Conservation (phyloP, 1,284 basidiomycete species). For the Pseudozyma sp. region DNA sequence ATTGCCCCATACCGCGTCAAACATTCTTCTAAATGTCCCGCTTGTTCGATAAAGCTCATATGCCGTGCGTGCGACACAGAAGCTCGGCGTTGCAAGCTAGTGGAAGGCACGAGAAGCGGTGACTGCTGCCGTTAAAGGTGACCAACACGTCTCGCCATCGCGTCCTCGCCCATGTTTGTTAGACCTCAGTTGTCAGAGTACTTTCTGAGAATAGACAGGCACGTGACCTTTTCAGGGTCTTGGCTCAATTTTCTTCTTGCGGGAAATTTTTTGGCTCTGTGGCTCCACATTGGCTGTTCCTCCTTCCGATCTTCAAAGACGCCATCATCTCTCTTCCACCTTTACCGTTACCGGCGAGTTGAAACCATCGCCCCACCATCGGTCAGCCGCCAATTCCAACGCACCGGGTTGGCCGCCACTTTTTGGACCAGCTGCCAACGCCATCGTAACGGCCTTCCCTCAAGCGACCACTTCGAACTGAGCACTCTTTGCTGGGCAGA, state of each 20-base stretch:
- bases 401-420: not conserved
- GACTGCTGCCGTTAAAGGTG: too few species aligned
- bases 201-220: not conserved
- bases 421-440: not conserved
- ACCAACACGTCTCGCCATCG: too few species aligned
- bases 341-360: not conserved
- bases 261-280: slow-evolving; percentile 5
- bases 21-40: too few species aligned
- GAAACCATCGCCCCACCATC: not conserved
- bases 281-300: slow-evolving; percentile 6
- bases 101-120: too few species aligned
- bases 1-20: too few species aligned
- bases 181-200: not conserved
- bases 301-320: slow-evolving; percentile 5
- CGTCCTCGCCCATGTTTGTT: not conserved
- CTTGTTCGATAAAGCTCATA: too few species aligned
- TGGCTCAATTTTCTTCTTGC: not conserved
- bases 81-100: too few species aligned
- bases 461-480: too few species aligned
- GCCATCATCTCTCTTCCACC: slow-evolving; percentile 5
- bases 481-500: too few species aligned
- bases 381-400: not conserved
- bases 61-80: too few species aligned
- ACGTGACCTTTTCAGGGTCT: slow-evolving; percentile 12
- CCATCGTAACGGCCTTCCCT: not conserved